Evolutionary conservation across 169 alveolate genomes (phyloP).

Genomic region (Sarcocystis neurona): DNA sequence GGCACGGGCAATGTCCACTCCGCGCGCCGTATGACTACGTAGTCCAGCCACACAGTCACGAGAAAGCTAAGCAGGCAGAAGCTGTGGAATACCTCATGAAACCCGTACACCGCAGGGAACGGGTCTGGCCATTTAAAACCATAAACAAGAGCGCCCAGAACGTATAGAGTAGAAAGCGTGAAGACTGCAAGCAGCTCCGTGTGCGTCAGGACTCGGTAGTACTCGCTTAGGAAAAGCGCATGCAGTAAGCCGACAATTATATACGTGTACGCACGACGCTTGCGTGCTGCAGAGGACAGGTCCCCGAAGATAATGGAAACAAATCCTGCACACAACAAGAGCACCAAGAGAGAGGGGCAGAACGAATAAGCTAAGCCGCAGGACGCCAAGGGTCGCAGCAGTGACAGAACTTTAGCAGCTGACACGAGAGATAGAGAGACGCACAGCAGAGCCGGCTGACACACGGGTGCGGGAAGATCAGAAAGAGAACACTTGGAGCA

Average conservation of each 20-base stretch:
- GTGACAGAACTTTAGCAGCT: background rate
- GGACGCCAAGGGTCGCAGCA: background rate
- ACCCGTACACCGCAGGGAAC: constrained; percentile 52
- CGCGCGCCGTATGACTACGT: constrained; percentile 48
- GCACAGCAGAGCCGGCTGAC: background rate
- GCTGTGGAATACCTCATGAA: constrained; percentile 63
- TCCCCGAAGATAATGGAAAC: constrained; percentile 47
- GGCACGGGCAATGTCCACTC: constrained; percentile 17
- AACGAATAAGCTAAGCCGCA: no score
- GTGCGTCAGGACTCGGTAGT: constrained; percentile 32
- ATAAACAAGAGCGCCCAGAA: constrained; percentile 59
- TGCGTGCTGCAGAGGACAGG: constrained; percentile 41
- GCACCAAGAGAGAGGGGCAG: background rate
- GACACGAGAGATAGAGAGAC: background rate
- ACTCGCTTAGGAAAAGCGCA: constrained; percentile 42
- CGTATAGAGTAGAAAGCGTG: constrained; percentile 44
- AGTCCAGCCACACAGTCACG: constrained; percentile 63
- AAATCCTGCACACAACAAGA: constrained; percentile 24
- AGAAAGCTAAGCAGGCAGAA: constrained; percentile 49
- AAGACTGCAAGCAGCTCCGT: constrained; percentile 26
- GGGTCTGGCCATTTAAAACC: constrained; percentile 61
- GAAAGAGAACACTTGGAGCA: no score
- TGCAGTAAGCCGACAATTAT: constrained; percentile 57
- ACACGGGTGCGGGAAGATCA: no score
- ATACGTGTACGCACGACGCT: constrained; percentile 58